phyloP scores from a whole-genome alignment of 1,284 basidiomycete species.

The Cystobasidiaceae sp. region DNA sequence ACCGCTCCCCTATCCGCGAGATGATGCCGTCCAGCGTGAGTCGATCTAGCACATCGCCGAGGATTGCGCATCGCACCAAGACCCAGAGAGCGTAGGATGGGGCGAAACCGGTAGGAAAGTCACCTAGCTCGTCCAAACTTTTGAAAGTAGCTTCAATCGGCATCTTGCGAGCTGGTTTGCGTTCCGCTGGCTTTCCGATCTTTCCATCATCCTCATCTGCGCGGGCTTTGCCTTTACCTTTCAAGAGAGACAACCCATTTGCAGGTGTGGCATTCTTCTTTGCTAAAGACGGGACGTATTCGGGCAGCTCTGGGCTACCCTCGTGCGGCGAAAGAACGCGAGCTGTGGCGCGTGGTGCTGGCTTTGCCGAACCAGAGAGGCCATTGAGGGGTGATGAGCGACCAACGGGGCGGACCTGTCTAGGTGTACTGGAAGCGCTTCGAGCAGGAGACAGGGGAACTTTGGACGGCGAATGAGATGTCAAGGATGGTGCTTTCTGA shows the following conservation, averaged over 20 bases:
- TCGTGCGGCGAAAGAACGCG: too few species aligned
- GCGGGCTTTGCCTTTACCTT: constrained; percentile 7
- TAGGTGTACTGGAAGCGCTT: too few species aligned
- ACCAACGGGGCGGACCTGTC: too few species aligned
- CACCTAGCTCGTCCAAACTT: neutral
- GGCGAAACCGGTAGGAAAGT: neutral
- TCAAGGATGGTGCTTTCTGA: too few species aligned
- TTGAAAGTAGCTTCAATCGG: neutral
- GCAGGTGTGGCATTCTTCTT: neutral
- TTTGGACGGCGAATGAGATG: too few species aligned
- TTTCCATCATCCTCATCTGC: neutral
- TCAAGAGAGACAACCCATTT: neutral
- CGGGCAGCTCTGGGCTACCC: neutral
- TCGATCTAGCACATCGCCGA: neutral
- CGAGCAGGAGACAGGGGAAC: too few species aligned
- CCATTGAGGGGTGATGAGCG: neutral
- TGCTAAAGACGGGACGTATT: neutral
- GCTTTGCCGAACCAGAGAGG: neutral
- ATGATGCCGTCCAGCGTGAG: neutral
- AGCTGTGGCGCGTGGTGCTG: neutral
- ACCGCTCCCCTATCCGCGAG: neutral
- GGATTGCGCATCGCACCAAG: neutral
- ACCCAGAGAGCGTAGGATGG: constrained; percentile 5
- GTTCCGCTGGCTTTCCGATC: neutral
- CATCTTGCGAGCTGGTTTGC: neutral